Conservation (phyloP, 83 land plant genomes). For the Larix sibirica region DNA sequence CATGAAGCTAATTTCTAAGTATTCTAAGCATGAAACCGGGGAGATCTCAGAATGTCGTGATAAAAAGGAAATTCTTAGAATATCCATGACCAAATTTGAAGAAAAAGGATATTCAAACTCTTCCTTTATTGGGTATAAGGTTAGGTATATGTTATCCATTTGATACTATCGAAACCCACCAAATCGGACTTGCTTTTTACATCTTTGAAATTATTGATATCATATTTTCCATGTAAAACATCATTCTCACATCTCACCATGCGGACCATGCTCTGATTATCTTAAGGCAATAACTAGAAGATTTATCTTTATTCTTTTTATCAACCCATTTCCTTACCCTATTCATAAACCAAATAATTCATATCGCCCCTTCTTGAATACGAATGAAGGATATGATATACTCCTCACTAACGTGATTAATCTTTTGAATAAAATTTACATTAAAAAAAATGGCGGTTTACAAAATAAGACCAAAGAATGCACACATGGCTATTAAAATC, state of each 20-base stretch:
- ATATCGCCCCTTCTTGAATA: background rate
- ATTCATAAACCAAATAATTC: background rate
- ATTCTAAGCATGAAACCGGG: background rate
- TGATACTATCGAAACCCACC: conserved; percentile 39
- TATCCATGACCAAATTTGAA: background rate
- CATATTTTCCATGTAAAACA: conserved; percentile 26
- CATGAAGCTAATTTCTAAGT: background rate
- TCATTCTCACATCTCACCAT: conserved; percentile 25
- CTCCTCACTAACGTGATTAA: background rate
- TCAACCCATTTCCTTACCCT: background rate
- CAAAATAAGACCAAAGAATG: background rate
- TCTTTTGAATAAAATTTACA: background rate
- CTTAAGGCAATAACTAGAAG: background rate
- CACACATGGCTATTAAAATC: background rate
- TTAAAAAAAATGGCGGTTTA: background rate
- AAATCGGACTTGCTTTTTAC: conserved; percentile 45
- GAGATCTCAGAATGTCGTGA: background rate
- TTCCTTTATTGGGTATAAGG: conserved; percentile 71
- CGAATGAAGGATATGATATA: background rate
- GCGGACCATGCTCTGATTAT: conserved; percentile 17
- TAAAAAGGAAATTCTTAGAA: background rate
- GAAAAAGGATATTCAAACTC: conserved; percentile 86
- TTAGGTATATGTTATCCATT: conserved; percentile 80
- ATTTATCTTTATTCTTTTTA: background rate
- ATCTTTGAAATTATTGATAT: conserved; percentile 6